These are phyloP conservation scores for Magnolia officinalis DNA, from an alignment of 164 flowering plant species.

Conservation along the genomic window DNA sequence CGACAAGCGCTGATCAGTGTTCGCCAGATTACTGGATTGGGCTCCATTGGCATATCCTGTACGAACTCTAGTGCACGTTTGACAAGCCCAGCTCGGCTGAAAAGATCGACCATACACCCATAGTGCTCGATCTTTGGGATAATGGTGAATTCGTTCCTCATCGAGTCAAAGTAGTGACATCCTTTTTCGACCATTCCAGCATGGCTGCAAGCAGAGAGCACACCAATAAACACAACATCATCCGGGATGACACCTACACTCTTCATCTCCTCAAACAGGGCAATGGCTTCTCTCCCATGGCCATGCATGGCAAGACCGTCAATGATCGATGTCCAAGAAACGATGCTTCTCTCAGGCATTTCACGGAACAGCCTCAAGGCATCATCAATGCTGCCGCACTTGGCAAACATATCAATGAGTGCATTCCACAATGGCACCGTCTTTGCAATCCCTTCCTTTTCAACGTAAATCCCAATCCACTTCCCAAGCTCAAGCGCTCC, in stretches of 20 bases:
- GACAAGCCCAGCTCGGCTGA: conserved; percentile 19
- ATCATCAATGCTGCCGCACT: conserved; percentile 19
- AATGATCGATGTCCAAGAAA: conserved; percentile 17
- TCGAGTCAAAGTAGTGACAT: conserved; percentile 10
- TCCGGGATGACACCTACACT: conserved; percentile 11
- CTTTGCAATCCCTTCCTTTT: conserved; percentile 5
- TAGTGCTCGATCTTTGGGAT: conserved; percentile 18
- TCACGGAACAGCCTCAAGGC: conserved; percentile 11
- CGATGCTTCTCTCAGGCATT: conserved; percentile 15
- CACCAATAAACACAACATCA: conserved; percentile 17
- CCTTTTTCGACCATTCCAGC: conserved; percentile 20
- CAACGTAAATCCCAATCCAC: conserved; percentile 19
- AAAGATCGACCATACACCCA: conserved; percentile 23
- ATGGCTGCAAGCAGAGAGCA: conserved; percentile 22
- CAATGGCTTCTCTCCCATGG: conserved; percentile 13
- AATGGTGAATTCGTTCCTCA: conserved; percentile 11
- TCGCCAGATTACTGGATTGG: conserved; percentile 20
- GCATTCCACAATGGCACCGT: conserved; percentile 16
- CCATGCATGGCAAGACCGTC: conserved; percentile 21
- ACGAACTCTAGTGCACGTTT: conserved; percentile 15
- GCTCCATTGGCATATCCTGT: conserved; percentile 15
- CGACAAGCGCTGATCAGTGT: conserved; percentile 17
- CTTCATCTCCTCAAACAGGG: conserved; percentile 17
- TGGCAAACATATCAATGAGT: conserved; percentile 20
- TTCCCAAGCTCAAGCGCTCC: conserved; percentile 18